Base-by-base conservation (phyloP, 768 basidiomycete genomes). In the Suillus occidentalis region DNA sequence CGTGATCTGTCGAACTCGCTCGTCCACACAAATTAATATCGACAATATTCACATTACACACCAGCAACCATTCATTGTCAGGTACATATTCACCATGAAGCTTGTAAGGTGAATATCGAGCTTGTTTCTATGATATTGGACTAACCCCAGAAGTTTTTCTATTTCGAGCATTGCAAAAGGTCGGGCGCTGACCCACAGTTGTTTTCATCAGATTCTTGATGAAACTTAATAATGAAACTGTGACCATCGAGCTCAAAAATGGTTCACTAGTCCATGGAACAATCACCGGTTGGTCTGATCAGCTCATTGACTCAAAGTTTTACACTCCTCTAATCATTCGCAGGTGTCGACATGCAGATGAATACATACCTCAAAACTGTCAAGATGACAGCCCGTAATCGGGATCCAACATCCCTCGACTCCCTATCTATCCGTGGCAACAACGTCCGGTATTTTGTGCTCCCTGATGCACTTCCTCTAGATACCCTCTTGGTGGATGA, bases 181-280 rank as follows among this genome's bases (percentile, higher is more conserved):
- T 36, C 39, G 13, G 63, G 63, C 49, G 56, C 71, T 74, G 70
- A 73, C 66, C 53, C 52, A 20, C n/a, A n/a, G 28, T 59, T 42
- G 18, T 64, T 66, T 53, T 59, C 40, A 63, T 39, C 73, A 97
- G 94, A 78, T 98, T 97, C 82, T 87, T 97, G 84, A 99, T 99
- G 97, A 99, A 99, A 85, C 81, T 99, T 81, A 97, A 97, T 85
- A 98, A 98, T 77, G 97, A 99, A 84, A 96, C 96, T 67, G 96
- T 98, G 71, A 94, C 96, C 67, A 87, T 99, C 77, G 97, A 99
- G 82, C 85, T 99, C 70, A 99, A 99, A 81, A 98, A 99, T 72
- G 97, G 97, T 36, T 94, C 94, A 0, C 81, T 95, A 60, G 89
- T 99, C n/a, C 92, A 97, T 72, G 97, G 97, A 14, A 99, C 97